Conservation (phyloP, 176 grass and related monocot species). For the Aegilops umbellulata region DNA sequence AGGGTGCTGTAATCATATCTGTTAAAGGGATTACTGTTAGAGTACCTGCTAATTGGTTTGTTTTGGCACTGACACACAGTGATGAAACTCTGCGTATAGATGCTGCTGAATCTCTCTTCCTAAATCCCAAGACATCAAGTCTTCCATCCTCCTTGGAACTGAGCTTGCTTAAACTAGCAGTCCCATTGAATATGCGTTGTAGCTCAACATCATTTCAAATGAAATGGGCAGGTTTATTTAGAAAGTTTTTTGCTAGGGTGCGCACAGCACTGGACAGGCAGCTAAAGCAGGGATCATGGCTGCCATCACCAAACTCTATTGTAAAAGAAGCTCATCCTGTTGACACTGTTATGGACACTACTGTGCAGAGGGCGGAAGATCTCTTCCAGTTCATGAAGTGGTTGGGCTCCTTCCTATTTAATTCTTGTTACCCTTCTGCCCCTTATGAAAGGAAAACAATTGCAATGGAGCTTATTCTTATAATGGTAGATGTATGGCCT, state of each 20-base stretch:
- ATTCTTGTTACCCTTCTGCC: conserved; percentile 93
- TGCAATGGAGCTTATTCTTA: conserved; percentile 98
- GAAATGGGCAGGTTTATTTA: conserved; percentile 97
- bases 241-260: conserved; percentile 88
- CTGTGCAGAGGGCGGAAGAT: conserved; percentile 51
- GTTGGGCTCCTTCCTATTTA: conserved; percentile 85
- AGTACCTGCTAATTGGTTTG: conserved; percentile 81
- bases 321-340: conserved; percentile 24
- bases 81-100: conserved; percentile 88
- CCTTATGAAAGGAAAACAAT: conserved; percentile 99
- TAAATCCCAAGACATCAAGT: conserved; percentile 94
- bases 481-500: conserved; percentile 90
- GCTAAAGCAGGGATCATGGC: conserved; percentile 77
- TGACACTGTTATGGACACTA: conserved; percentile 29
- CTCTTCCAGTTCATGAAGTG: conserved; percentile 95
- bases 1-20: conserved; percentile 53
- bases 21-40: conserved; percentile 79
- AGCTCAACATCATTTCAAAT: conserved; percentile 97
- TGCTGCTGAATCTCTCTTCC: conserved; percentile 89
- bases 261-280: conserved; percentile 94
- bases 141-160: conserved; percentile 93
- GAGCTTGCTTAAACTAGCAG: conserved; percentile 71
- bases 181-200: conserved; percentile 95
- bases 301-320: conserved; percentile 35
- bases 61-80: conserved; percentile 86